Evolutionary conservation across 2,329 filamentous ascomycete species (phyloP).

Genomic region (Zymoseptoria passerinii): DNA sequence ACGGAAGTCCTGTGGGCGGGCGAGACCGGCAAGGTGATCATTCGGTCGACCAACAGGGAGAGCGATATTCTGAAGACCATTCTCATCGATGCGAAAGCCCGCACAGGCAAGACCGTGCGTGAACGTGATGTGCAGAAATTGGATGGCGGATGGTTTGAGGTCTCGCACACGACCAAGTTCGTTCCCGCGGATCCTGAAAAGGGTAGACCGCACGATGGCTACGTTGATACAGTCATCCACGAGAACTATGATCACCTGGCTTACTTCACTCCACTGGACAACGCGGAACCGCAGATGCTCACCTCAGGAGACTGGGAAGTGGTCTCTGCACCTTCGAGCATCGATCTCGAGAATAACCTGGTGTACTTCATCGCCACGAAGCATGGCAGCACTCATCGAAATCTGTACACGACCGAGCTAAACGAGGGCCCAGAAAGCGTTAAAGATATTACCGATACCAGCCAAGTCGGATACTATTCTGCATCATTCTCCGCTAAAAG

Average conservation of each 20-base stretch:
- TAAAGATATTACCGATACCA: slow-evolving; percentile 63
- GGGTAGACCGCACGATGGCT: slow-evolving; percentile 67
- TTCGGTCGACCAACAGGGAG: slow-evolving; percentile 89
- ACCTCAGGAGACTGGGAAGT: slow-evolving; percentile 92
- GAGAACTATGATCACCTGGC: slow-evolving; percentile 84
- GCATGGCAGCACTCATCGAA: slow-evolving; percentile 78
- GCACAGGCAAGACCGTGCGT: slow-evolving; percentile 69
- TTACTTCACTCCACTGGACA: slow-evolving; percentile 86
- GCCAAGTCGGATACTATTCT: slow-evolving; percentile 66
- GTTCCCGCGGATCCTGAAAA: slow-evolving; percentile 74
- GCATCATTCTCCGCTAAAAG: slow-evolving; percentile 77
- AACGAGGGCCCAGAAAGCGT: slow-evolving; percentile 59
- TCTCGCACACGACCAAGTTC: slow-evolving; percentile 75
- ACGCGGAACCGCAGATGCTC: slow-evolving; percentile 69
- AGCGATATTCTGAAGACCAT: slow-evolving; percentile 85
- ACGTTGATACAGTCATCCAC: slow-evolving; percentile 83
- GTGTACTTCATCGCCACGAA: slow-evolving; percentile 89
- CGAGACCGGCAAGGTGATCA: slow-evolving; percentile 60
- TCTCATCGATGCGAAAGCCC: slow-evolving; percentile 66
- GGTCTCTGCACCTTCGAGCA: slow-evolving; percentile 69
- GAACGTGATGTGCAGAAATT: slow-evolving; percentile 70
- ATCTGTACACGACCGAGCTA: slow-evolving; percentile 82
- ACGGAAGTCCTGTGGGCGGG: slow-evolving; percentile 91
- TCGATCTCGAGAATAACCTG: slow-evolving; percentile 76
- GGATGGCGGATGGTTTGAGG: slow-evolving; percentile 98